Percentiles rank a stretch among this genome's conserved stretches.
phyloP scores from a whole-genome alignment of 495 filamentous ascomycete species.

The Hyaloscypha finlandica region DNA sequence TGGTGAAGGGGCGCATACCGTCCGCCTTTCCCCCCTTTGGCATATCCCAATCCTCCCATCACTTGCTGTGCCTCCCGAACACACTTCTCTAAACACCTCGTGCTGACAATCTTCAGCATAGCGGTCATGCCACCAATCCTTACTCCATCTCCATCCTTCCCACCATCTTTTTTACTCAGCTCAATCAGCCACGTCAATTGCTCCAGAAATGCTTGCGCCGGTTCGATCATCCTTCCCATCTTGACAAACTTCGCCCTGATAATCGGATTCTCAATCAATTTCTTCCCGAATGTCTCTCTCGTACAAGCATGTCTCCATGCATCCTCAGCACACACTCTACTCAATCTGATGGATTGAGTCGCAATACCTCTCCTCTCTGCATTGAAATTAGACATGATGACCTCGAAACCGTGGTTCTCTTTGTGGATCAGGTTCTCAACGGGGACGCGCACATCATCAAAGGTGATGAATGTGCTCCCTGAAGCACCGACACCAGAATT shows the following conservation, averaged over 20 bases:
- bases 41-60: constrained; percentile 38
- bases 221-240: constrained; percentile 52
- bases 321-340: constrained; percentile 50
- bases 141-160: constrained; percentile 39
- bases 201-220: constrained; percentile 50
- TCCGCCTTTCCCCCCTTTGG: constrained; percentile 37
- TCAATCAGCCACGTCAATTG: constrained; percentile 40
- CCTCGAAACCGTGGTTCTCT: constrained; percentile 50
- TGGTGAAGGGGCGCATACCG: constrained; percentile 16
- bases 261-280: constrained; percentile 46
- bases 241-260: constrained; percentile 52
- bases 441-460: constrained; percentile 50
- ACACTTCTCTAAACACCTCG: constrained; percentile 32
- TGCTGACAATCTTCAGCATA: constrained; percentile 33
- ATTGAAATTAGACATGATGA: constrained; percentile 56
- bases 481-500: constrained; percentile 33
- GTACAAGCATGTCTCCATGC: constrained; percentile 51
- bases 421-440: constrained; percentile 45
- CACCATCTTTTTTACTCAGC: constrained; percentile 39
- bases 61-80: constrained; percentile 36
- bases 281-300: constrained; percentile 51
- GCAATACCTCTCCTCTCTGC: constrained; percentile 47
- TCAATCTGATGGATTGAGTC: constrained; percentile 44
- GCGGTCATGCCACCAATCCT: constrained; percentile 50
- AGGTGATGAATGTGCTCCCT: constrained; percentile 50